phyloP scores from a whole-genome alignment of 306 rosid species.

The Malus sieversii region DNA sequence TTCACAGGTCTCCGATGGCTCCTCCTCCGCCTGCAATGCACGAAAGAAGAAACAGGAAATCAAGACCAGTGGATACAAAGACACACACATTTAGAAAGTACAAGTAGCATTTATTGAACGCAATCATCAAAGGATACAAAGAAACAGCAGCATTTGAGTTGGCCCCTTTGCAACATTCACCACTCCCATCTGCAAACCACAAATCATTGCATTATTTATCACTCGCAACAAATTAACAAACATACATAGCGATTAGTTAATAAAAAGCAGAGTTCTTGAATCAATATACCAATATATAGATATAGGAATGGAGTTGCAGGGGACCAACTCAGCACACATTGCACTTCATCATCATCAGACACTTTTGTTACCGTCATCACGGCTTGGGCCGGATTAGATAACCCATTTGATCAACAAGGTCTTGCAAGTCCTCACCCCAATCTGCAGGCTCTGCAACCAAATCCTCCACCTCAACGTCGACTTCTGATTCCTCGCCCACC shows the following conservation, averaged over 20 bases:
- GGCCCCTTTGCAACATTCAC: slow-evolving; percentile 41
- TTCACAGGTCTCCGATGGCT: not conserved
- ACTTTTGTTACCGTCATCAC: not conserved
- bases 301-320: slow-evolving; percentile 20
- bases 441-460: slow-evolving; percentile 29
- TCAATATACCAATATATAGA: slow-evolving; percentile 10
- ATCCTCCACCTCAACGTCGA: slow-evolving; percentile 51
- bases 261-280: not conserved
- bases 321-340: slow-evolving; percentile 18
- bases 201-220: slow-evolving; percentile 26
- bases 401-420: slow-evolving; percentile 72
- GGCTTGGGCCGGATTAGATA: slow-evolving; percentile 40
- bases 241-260: not conserved
- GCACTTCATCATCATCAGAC: not conserved
- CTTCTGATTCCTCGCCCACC: slow-evolving; percentile 39
- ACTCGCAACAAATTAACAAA: not conserved
- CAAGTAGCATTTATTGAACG: not conserved
- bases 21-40: not conserved
- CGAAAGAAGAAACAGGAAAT: not conserved
- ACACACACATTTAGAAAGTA: not conserved
- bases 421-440: slow-evolving; percentile 62
- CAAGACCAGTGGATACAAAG: not conserved
- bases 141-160: slow-evolving; percentile 15
- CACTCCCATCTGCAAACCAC: slow-evolving; percentile 39
- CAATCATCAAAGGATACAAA: slow-evolving; percentile 40